phyloP scores from a whole-genome alignment of 2,329 filamentous ascomycete species.

The Zymoseptoria pseudotritici region DNA sequence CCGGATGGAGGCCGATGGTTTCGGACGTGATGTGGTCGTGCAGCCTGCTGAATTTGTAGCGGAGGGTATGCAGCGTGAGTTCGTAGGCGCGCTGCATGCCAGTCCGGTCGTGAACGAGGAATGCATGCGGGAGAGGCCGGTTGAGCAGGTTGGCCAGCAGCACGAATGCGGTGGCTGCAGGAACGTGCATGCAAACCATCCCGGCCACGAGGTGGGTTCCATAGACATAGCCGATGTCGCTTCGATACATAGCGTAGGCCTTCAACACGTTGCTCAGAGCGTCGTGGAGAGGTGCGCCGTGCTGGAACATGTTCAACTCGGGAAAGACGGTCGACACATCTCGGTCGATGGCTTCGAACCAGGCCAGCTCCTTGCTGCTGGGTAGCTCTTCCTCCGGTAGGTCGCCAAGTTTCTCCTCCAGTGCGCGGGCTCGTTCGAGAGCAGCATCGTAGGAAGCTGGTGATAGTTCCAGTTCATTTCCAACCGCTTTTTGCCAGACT shows the following conservation, averaged over 20 bases:
- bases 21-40: constrained; percentile 54
- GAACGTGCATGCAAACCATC: constrained; percentile 64
- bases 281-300: constrained; percentile 59
- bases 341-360: constrained; percentile 56
- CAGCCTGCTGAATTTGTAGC: constrained; percentile 56
- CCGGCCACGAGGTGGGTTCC: constrained; percentile 70
- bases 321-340: constrained; percentile 63
- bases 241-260: constrained; percentile 75
- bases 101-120: constrained; percentile 62
- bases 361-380: constrained; percentile 48
- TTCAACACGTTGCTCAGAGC: constrained; percentile 64
- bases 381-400: constrained; percentile 38
- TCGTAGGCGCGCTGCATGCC: constrained; percentile 63
- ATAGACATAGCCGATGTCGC: constrained; percentile 69
- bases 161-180: constrained; percentile 58
- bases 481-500: constrained; percentile 65
- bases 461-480: constrained; percentile 64
- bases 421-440: constrained; percentile 56
- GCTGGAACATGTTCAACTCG: constrained; percentile 62
- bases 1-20: constrained; percentile 27
- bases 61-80: constrained; percentile 59
- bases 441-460: constrained; percentile 64
- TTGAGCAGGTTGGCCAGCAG: constrained; percentile 71
- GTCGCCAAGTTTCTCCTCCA: constrained; percentile 49
- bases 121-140: constrained; percentile 64